Evolutionary conservation across 306 rosid species (phyloP), one percentile per base, ranked within the genome.

Genomic region (Styphnolobium japonicum): DNA sequence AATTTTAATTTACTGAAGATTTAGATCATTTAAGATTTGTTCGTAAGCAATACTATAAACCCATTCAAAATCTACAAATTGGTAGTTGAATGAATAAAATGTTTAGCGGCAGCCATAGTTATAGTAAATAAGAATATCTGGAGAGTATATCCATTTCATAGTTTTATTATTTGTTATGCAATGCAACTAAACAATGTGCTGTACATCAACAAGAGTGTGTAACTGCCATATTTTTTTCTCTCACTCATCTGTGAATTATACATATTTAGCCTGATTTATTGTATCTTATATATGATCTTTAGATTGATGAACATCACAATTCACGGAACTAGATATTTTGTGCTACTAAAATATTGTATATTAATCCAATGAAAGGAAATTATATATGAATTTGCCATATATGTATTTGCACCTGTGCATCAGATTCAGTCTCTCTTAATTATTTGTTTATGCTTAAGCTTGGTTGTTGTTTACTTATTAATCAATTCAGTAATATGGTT

Each of bases 1-100:
- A 37, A 39, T 61, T 61, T 69, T 67, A 55, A 8, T 73, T 72
- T 18, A 81, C 46, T 42, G 58, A 56, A 71, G 48, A 63, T 21
- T 21, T 73, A 9, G 60, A 43, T 8, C 8, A 8, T 49, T 62
- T 18, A 9, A 63, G 33, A 1, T 27, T n/a, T 52, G 34, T 67
- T 49, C 49, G 10, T 69, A 22, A 22, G 66, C 25, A 63, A 25
- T 23, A 34, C 31, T 49, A 18, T 49, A 36, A 81, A 45, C 45
- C 61, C 15, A 51, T 66, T 66, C 14, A 52, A 58, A 19, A 66
- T 46, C 45, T 67, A 34, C 27, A 45, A 67, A 21, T n/a, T 70
- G 9, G 25, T 60, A 3, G 31, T 42, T 81, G 65, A 55, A 46
- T 75, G 77, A 48, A 46, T 29, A 14, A 9, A n/a, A 21, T 48